A percentile compares a stretch with the other conserved stretches of the same genome.
phyloP scores from a whole-genome alignment of 495 filamentous ascomycete species.

The Hypoxylon trugodes region DNA sequence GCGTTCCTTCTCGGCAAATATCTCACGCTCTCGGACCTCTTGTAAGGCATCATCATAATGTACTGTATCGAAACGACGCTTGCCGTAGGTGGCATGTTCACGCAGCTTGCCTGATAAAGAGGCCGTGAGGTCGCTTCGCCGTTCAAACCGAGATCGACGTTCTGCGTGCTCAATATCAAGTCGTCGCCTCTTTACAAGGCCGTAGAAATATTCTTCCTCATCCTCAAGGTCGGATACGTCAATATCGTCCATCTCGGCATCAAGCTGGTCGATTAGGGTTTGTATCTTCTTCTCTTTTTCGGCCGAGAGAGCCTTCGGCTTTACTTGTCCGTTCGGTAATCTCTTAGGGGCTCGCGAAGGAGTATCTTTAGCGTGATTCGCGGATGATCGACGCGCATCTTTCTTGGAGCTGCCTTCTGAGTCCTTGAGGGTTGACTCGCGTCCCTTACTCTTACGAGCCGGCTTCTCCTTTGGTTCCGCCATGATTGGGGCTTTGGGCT shows the following conservation, averaged over 20 bases:
- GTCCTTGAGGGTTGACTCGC: constrained; percentile 51
- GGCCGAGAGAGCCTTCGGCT: constrained; percentile 63
- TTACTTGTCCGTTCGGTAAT: constrained; percentile 59
- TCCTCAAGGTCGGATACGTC: constrained; percentile 70
- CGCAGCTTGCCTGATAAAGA: constrained; percentile 48
- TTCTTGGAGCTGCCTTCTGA: constrained; percentile 50
- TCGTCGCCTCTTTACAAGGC: constrained; percentile 67
- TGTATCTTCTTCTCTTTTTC: constrained; percentile 75
- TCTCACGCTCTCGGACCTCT: constrained; percentile 87
- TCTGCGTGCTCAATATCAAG: constrained; percentile 66
- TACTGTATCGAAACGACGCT: constrained; percentile 57
- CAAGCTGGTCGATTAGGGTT: constrained; percentile 70
- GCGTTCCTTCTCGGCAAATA: constrained; percentile 95
- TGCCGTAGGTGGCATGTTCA: constrained; percentile 59
- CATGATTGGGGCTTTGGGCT: constrained; percentile 55
- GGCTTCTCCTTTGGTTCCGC: constrained; percentile 43
- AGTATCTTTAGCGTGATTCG: constrained; percentile 55
- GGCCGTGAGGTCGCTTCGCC: constrained; percentile 47
- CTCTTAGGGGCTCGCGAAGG: constrained; percentile 61
- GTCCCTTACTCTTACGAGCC: constrained; percentile 54
- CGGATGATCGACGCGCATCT: constrained; percentile 49
- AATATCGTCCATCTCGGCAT: constrained; percentile 72
- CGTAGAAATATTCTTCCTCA: constrained; percentile 62
- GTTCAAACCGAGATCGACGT: constrained; percentile 64
- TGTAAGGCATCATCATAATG: constrained; percentile 73